Base-by-base conservation (phyloP, 208 protist genomes). In the Leishmania martiniquensis region DNA sequence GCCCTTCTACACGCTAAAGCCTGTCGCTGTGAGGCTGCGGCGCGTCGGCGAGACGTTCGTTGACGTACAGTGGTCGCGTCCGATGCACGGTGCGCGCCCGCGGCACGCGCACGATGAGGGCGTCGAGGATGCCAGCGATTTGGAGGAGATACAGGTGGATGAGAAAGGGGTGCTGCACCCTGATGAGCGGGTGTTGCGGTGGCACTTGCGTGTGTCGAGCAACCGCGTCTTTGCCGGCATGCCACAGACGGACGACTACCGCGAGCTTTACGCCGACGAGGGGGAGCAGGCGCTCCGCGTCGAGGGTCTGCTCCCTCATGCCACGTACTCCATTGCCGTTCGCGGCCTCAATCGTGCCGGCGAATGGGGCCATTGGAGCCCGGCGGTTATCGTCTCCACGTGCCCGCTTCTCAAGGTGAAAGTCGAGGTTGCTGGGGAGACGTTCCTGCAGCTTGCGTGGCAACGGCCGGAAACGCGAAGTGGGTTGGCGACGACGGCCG, bases 351-450 rank as follows among this genome's bases (percentile, higher is more conserved):
- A 95, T 79, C 76, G 78, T 52, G 87, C 83, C 13, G 89, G 88
- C 32, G 86, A 93, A 57, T 98, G 95, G 94, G 95, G 95, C 60
- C 91, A 96, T 82, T 98, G 93, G 93, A 94, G 91, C 83, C 75
- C 83, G 29, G 79, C 84, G 25, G 79, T 87, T 32, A 78, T 74
- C 39, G 85, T 96, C 20, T 75, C 83, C 17, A 97, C 95, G 59
- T 92, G 89, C 70, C 94, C 93, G 57, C 86, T 96, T 68, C 85
- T 98, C 37, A 79, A 80, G 37, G 77, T 93, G 17, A 72, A 70
- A 34, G 84, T 96, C 29, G 87, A 93, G 52, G 85, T 80, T 67
- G 79, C 94, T 22, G 95, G 94, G 2, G 95, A 98, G 82, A 96
- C 93, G 15, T 97, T 97, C 77, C 82, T 97, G 62, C 82, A 92